A percentile compares a stretch with the other conserved stretches of the same genome.
phyloP scores from a whole-genome alignment of 2,329 filamentous ascomycete species.

The Colletotrichum simmondsii region DNA sequence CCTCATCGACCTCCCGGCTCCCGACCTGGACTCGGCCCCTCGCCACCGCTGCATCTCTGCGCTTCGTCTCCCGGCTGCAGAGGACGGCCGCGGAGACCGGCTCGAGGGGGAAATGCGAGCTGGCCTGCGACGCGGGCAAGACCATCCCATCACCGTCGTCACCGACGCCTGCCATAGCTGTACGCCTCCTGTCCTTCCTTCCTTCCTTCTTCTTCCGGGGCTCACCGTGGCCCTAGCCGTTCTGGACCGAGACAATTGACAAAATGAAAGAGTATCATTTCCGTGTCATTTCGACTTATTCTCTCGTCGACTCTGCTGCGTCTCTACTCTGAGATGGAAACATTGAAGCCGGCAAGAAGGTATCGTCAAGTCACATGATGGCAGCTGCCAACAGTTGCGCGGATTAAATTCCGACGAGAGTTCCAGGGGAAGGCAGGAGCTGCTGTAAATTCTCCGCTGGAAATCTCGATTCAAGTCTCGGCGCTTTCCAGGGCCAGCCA shows the following conservation, averaged over 20 bases:
- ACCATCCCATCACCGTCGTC: not conserved
- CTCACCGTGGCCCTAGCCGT: not conserved
- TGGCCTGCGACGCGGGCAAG: slow-evolving; percentile 51
- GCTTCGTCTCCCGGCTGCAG: slow-evolving; percentile 49
- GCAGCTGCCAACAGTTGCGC: not conserved
- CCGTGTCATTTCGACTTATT: not conserved
- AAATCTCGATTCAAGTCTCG: slow-evolving; percentile 27
- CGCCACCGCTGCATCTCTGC: slow-evolving; percentile 43
- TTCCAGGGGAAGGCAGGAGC: not conserved
- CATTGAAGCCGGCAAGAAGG: not conserved
- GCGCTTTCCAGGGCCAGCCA: not conserved
- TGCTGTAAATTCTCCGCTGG: slow-evolving; percentile 4
- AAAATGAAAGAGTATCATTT: not conserved
- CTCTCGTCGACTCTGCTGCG: not conserved
- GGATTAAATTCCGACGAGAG: not conserved
- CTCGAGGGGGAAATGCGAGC: slow-evolving; percentile 55
- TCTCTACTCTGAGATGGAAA: not conserved
- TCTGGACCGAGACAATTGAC: not conserved
- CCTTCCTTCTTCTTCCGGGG: not conserved
- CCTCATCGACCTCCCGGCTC: slow-evolving; percentile 59
- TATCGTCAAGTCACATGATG: slow-evolving; percentile 21
- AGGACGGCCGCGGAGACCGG: slow-evolving; percentile 58
- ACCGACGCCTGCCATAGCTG: not conserved
- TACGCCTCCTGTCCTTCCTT: not conserved
- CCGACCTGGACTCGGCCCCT: slow-evolving; percentile 53